A percentile compares a stretch with the other conserved stretches of the same genome.
These are phyloP conservation scores for Arthrinium phaeospermum DNA, from an alignment of 2,329 filamentous ascomycete species.

Conservation along the genomic window DNA sequence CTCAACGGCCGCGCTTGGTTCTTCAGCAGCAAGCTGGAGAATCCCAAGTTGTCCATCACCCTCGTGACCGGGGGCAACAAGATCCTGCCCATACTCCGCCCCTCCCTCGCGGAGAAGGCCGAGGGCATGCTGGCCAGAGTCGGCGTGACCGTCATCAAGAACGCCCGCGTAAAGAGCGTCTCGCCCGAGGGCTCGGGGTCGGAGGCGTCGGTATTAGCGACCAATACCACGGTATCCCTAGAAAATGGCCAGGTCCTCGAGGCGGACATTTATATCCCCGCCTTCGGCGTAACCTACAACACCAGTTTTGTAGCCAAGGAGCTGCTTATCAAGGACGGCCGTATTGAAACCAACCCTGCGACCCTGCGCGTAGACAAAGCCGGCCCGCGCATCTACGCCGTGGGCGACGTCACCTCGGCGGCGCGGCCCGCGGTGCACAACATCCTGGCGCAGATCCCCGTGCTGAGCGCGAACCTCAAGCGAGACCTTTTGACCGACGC, in stretches of 20 bases:
- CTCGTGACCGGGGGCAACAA: conserved; percentile 45
- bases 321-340: conserved; percentile 42
- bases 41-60: conserved; percentile 49
- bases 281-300: conserved; percentile 48
- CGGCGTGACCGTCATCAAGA: conserved; percentile 53
- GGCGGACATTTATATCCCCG: conserved; percentile 55
- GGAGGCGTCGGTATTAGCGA: conserved; percentile 25
- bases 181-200: conserved; percentile 37
- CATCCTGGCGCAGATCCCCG: conserved; percentile 47
- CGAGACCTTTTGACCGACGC: conserved; percentile 50
- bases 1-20: conserved; percentile 52
- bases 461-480: conserved; percentile 54
- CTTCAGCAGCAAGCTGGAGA: conserved; percentile 39
- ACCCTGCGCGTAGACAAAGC: conserved; percentile 44
- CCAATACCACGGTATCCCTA: conserved; percentile 44
- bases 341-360: conserved; percentile 43
- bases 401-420: conserved; percentile 50
- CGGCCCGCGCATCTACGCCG: conserved; percentile 48
- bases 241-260: conserved; percentile 44
- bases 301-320: conserved; percentile 42
- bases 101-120: conserved; percentile 45
- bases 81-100: conserved; percentile 48
- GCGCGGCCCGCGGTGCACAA: conserved; percentile 49
- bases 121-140: conserved; percentile 49
- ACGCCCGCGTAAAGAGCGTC: conserved; percentile 43